Conservation (phyloP, 345 rosid genomes). For the Garcia nutans region DNA sequence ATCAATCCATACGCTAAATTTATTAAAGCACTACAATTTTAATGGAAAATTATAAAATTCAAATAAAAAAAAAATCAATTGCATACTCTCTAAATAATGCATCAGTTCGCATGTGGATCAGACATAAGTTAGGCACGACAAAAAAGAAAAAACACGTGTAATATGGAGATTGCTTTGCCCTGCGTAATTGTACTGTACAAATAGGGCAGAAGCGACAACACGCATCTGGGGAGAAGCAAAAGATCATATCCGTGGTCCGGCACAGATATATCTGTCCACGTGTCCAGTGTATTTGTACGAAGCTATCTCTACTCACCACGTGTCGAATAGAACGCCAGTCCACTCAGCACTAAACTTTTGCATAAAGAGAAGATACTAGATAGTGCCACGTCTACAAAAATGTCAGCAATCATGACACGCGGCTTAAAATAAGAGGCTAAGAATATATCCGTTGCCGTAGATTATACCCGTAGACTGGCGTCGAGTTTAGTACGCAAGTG, state of each 20-base stretch:
- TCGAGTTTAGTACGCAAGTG: not conserved
- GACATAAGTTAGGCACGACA: too few species aligned
- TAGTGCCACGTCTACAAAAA: not conserved
- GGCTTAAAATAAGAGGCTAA: not conserved
- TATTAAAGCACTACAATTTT: too few species aligned
- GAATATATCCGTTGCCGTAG: not conserved
- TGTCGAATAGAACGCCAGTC: not conserved
- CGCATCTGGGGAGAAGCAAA: not conserved
- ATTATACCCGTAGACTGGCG: not conserved
- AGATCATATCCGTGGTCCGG: not conserved
- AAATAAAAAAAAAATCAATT: too few species aligned
- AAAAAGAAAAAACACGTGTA: not conserved
- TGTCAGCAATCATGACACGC: not conserved
- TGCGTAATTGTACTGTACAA: too few species aligned
- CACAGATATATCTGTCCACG: not conserved
- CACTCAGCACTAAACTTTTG: too few species aligned
- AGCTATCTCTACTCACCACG: not conserved
- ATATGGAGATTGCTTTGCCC: not conserved
- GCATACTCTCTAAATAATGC: too few species aligned
- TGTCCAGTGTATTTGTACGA: not conserved
- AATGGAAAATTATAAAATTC: too few species aligned
- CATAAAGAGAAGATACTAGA: not conserved
- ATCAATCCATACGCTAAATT: too few species aligned
- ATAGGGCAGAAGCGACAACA: not conserved
- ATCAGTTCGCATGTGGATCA: too few species aligned